Evolutionary conservation across 345 rosid genomes (phyloP), one percentile per base, ranked within the genome.

Genomic region (Litchi chinensis): DNA sequence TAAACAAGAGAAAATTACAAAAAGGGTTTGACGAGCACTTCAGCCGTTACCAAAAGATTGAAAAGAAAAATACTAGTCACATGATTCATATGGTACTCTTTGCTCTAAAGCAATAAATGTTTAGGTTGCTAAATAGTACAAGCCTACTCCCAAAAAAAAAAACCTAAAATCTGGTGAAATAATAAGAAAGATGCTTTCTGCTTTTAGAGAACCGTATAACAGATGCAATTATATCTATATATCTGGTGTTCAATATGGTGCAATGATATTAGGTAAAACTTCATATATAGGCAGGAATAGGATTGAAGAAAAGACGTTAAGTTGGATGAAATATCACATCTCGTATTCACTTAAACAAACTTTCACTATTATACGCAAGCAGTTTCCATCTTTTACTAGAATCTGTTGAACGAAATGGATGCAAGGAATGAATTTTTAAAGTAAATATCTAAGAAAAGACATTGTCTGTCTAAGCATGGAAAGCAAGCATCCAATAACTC

Each of bases 391-490:
- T 73, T n/a, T 43, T 7, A 22, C 15, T 8, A 2, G 60, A n/a
- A 59, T 48, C 62, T 76, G 59, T 59, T 50, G 52, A 79, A 68
- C 63, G 71, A 75, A 83, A 82, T 57, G 67, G n/a, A 32, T 28
- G 70, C 37, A 52, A 67, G 74, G 83, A 82, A 71, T 76, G 44
- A 7, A 57, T 57, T 71, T 65, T 52, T 76, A 80, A 84, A 87
- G 83, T 57, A 78, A 81, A 80, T 80, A 76, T 85, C 78, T 68
- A 85, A 82, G 83, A 87, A 84, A 79, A 82, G 88, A 76, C 77
- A n/a, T 73, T 77, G 76, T 80, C 81, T 83, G 90, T 84, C 87
- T 46, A 56, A 77, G 85, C 80, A 80, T 82, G 62, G 74, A 76
- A 52, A 40, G 44, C 69, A 65, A 28, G 78, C 78, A 28, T 48